These are phyloP conservation scores for Suillus subluteus DNA, from an alignment of 768 basidiomycete species.

Conservation along the genomic window DNA sequence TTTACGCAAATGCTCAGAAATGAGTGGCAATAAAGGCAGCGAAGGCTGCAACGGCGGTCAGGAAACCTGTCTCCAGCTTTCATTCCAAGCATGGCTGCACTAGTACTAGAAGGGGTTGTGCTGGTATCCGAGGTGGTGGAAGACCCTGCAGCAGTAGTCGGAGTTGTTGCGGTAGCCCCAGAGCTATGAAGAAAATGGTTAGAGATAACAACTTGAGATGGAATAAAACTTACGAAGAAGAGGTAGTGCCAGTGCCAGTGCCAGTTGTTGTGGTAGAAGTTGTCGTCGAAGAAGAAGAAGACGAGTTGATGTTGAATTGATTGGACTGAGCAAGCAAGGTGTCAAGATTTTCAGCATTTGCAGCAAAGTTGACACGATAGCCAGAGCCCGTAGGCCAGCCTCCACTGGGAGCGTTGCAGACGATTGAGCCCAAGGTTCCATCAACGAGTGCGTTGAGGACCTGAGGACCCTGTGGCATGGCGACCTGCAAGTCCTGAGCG, in stretches of 20 bases:
- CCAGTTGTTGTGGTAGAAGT: slow-evolving; percentile 23
- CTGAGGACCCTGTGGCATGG: slow-evolving; percentile 41
- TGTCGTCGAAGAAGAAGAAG: slow-evolving; percentile 17
- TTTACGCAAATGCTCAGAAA: slow-evolving; percentile 20
- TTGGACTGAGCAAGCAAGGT: slow-evolving; percentile 73
- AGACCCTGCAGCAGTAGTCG: slow-evolving; percentile 35
- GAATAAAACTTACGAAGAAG: slow-evolving; percentile 21
- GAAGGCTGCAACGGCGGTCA: slow-evolving; percentile 40
- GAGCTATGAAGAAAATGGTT: slow-evolving; percentile 16
- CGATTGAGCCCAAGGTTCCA: slow-evolving; percentile 43
- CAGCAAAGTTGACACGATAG: slow-evolving; percentile 77
- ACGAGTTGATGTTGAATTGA: slow-evolving; percentile 54
- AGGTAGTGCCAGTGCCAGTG: slow-evolving; percentile 15
- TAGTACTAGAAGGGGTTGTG: slow-evolving; percentile 30
- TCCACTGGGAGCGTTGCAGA: slow-evolving; percentile 56
- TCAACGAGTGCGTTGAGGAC: slow-evolving; percentile 60
- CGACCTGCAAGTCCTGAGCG: slow-evolving; percentile 38
- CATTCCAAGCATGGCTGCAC: slow-evolving; percentile 35
- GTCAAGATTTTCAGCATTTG: slow-evolving; percentile 46
- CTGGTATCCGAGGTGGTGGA: slow-evolving; percentile 30
- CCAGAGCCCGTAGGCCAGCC: slow-evolving; percentile 66
- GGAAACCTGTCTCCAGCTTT: slow-evolving; percentile 34
- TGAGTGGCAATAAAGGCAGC: slow-evolving; percentile 34
- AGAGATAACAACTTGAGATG: neutral
- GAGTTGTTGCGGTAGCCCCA: slow-evolving; percentile 5